These are phyloP conservation scores for Sporothrix brunneoviolacea DNA, from an alignment of 2,329 filamentous ascomycete species.

Conservation along the genomic window DNA sequence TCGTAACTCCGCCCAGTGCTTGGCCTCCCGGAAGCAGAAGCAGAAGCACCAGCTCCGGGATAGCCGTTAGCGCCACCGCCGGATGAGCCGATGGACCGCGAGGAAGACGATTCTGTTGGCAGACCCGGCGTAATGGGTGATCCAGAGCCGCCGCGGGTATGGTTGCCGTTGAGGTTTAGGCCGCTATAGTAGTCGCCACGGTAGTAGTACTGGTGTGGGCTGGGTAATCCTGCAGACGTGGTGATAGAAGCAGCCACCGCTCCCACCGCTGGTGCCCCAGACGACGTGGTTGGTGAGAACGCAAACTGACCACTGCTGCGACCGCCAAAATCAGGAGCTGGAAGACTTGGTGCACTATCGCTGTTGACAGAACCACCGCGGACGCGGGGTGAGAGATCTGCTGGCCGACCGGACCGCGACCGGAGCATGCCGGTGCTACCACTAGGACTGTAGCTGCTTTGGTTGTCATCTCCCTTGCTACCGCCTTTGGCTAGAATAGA, in stretches of 20 bases:
- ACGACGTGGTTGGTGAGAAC: conserved; percentile 41
- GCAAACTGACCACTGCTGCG: conserved; percentile 62
- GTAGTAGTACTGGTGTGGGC: conserved; percentile 50
- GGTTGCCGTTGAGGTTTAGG: conserved; percentile 23
- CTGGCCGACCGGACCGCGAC: conserved; percentile 39
- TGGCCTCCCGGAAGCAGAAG: conserved; percentile 38
- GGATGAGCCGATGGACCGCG: conserved; percentile 42
- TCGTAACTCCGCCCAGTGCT: conserved; percentile 56
- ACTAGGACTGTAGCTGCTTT: conserved; percentile 2
- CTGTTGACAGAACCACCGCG: conserved; percentile 57
- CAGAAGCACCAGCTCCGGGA: neutral
- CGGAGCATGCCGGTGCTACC: conserved; percentile 30
- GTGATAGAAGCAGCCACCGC: conserved; percentile 2
- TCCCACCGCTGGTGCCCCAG: neutral
- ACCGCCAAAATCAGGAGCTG: conserved; percentile 59
- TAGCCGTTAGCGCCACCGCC: conserved; percentile 25
- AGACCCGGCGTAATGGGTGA: conserved; percentile 38
- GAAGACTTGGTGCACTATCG: conserved; percentile 56
- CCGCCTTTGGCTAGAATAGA: conserved; percentile 70
- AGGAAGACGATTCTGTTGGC: conserved; percentile 25
- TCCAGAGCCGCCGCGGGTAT: conserved; percentile 42
- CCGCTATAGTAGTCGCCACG: conserved; percentile 44
- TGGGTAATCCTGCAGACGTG: conserved; percentile 26
- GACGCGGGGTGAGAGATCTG: conserved; percentile 43
- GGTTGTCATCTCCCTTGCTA: conserved; percentile 35